phyloP scores from a whole-genome alignment of 805 yeast genomes.

The Yarrowia porcina region DNA sequence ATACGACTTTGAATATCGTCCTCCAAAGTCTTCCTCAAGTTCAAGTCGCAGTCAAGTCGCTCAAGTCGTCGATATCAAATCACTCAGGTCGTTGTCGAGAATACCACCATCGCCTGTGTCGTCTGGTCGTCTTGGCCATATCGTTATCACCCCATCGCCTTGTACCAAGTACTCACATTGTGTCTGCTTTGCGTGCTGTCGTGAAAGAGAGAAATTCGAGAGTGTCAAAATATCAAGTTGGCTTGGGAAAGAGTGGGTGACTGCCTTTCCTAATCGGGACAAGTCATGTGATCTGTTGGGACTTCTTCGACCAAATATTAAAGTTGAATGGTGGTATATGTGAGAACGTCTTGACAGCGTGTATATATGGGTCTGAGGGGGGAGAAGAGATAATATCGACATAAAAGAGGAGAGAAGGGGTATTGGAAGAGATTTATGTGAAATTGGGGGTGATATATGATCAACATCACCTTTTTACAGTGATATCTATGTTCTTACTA shows the following conservation, averaged over 20 bases:
- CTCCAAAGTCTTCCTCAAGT: not conserved
- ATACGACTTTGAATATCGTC: not conserved
- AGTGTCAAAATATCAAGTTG: slow-evolving; percentile 21
- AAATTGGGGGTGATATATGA: too few relatives aligned
- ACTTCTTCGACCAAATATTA: not conserved
- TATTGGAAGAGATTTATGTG: too few relatives aligned
- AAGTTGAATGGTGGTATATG: not conserved
- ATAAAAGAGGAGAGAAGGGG: not conserved
- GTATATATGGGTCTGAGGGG: not conserved
- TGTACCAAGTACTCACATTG: slow-evolving; percentile 26
- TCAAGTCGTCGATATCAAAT: not conserved
- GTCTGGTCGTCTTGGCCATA: not conserved
- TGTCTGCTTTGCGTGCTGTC: slow-evolving; percentile 24
- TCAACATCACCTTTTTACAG: too few relatives aligned
- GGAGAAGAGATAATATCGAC: not conserved
- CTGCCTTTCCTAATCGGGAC: slow-evolving; percentile 19
- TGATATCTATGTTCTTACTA: not conserved
- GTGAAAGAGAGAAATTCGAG: slow-evolving; percentile 14
- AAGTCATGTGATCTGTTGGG: slow-evolving; percentile 15
- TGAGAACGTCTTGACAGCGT: not conserved
- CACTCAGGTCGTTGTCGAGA: not conserved
- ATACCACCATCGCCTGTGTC: not conserved
- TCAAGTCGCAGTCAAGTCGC: too few relatives aligned
- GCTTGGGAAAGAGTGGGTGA: slow-evolving; percentile 10
- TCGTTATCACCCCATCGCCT: not conserved